Evolutionary conservation across 768 basidiomycete species (phyloP).

Genomic region (Calvatia gigantea): DNA sequence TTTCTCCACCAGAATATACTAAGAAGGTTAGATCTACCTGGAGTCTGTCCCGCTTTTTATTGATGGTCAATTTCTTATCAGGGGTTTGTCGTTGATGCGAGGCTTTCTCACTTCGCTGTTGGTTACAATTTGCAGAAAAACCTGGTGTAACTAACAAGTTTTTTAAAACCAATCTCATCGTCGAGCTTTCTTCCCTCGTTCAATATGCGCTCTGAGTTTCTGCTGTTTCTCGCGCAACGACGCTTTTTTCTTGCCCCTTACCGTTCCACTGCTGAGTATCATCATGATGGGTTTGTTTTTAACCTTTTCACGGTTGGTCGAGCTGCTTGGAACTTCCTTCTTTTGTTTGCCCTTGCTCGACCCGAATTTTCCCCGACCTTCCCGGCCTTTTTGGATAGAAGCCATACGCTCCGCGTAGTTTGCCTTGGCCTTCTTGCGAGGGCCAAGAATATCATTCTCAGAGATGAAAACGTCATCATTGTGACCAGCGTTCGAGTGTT

Average conservation of each 20-base stretch:
- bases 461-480: slow-evolving; percentile 65
- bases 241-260: slow-evolving; percentile 81
- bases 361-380: slow-evolving; percentile 92
- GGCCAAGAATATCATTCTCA: slow-evolving; percentile 90
- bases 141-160: background rate
- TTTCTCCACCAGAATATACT: slow-evolving; percentile 45
- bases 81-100: slow-evolving; percentile 73
- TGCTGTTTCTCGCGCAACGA: slow-evolving; percentile 80
- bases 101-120: slow-evolving; percentile 69
- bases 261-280: slow-evolving; percentile 73
- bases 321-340: slow-evolving; percentile 76
- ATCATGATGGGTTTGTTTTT: slow-evolving; percentile 96
- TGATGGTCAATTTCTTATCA: slow-evolving; percentile 17
- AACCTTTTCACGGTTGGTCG: slow-evolving; percentile 90
- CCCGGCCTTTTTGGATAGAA: slow-evolving; percentile 86
- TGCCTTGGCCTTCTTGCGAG: slow-evolving; percentile 89
- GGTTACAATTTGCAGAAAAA: slow-evolving; percentile 51
- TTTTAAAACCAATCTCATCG: slow-evolving; percentile 12
- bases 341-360: slow-evolving; percentile 90
- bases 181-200: slow-evolving; percentile 56
- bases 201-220: slow-evolving; percentile 72
- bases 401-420: slow-evolving; percentile 94
- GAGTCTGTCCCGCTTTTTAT: background rate
- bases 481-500: slow-evolving; percentile 40
- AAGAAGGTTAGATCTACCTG: slow-evolving; percentile 39